phyloP scores from a whole-genome alignment of 2,329 filamentous ascomycete species.

The Aspergillus viridinutans region DNA sequence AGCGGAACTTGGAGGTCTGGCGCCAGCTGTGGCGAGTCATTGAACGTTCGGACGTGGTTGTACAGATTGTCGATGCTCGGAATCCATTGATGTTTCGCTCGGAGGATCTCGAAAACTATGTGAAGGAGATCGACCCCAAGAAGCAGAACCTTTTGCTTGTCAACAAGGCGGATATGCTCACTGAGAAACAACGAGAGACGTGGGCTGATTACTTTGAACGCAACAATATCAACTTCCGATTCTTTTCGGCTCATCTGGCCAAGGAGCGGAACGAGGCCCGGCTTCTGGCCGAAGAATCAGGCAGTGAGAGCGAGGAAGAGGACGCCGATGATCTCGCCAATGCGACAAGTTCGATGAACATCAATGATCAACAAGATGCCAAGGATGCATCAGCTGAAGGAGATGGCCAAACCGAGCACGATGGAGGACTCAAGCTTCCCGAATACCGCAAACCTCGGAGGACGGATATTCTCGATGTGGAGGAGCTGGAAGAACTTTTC shows the following conservation, averaged over 20 bases:
- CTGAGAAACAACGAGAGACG: constrained; percentile 68
- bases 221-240: constrained; percentile 81
- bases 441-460: constrained; percentile 37
- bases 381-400: constrained; percentile 20
- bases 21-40: constrained; percentile 97
- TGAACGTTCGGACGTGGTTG: constrained; percentile 88
- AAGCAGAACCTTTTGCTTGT: constrained; percentile 92
- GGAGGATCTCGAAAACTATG: constrained; percentile 88
- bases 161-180: constrained; percentile 99
- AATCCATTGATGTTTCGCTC: constrained; percentile 93
- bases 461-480: constrained; percentile 81
- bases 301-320: constrained; percentile 37
- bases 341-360: constrained; percentile 11
- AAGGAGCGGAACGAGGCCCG: constrained; percentile 80
- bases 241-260: constrained; percentile 91
- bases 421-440: constrained; percentile 21
- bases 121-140: constrained; percentile 81
- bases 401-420: constrained; percentile 12
- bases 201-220: constrained; percentile 87
- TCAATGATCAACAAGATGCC: constrained; percentile 26
- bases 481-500: constrained; percentile 88
- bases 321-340: constrained; percentile 21
- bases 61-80: constrained; percentile 96
- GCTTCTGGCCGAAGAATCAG: constrained; percentile 46
- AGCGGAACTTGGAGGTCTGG: constrained; percentile 97